Evolutionary conservation across 140 eudicot species (phyloP), one percentile per base, ranked within the genome.

Genomic region (Senecio squalidus): DNA sequence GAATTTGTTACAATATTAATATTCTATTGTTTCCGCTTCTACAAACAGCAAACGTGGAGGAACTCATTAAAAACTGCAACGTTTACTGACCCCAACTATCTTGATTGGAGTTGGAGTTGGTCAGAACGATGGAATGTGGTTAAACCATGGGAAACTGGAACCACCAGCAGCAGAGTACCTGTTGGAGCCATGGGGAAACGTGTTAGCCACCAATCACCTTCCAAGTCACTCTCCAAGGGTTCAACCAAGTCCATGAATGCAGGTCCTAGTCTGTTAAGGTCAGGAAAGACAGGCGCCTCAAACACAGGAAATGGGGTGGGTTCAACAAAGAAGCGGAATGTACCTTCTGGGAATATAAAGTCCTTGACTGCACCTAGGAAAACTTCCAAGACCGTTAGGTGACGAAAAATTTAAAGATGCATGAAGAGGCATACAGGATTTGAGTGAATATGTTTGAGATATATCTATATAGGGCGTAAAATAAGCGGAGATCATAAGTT

Each of bases 91-190:
- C 79, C 83, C 53, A 68, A 79, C 67, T 72, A 83, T 73, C 86
- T 89, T 20, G 84, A 72, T 6, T 87, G 96, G 96, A 94, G 89
- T 5, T 87, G 96, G 96, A 87, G 83, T 65, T 87, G 96, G 96
- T 68, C 84, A 24, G 96, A 84, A 43, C 74, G 89, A 20, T 87
- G 96, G 96, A 87, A 80, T 89, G 94, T 86, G 3, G 66, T 81
- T 15, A 77, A 83, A 20, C 93, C 95, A 26, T 83, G 85, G 93
- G 93, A 86, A 30, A 57, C 63, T 1, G 44, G 47, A 55, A 29
- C 59, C 48, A 25, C 62, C 22, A 33, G 17, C 25, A 55, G 46
- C 18, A 77, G 34, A 16, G 41, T 43, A 22, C 5, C 48, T 10
- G 68, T 46, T 41, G 51, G 36, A 58, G 22, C 6, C 38, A 27